phyloP scores from a whole-genome alignment of 306 rosid species.

The Gastrolobium villosum region DNA sequence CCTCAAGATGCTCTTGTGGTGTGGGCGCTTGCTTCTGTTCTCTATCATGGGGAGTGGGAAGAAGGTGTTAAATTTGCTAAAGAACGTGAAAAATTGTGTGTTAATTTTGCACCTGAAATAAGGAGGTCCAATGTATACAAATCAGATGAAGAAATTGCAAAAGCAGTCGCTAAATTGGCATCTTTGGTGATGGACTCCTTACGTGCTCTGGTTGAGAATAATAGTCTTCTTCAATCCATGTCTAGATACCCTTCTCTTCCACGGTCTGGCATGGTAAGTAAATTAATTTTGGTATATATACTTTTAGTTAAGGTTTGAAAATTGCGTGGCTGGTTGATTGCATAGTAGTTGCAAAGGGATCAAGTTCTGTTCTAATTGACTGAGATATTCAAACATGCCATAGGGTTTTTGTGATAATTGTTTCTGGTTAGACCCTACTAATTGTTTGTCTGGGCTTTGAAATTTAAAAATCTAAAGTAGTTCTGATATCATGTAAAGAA shows the following conservation, averaged over 20 bases:
- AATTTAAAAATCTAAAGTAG: conserved; percentile 26
- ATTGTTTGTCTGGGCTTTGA: conserved; percentile 27
- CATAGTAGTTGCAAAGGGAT: conserved; percentile 37
- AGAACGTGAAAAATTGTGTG: conserved; percentile 55
- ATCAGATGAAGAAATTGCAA: conserved; percentile 74
- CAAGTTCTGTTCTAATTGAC: conserved; percentile 40
- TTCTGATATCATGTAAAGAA: conserved; percentile 36
- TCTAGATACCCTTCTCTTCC: conserved; percentile 54
- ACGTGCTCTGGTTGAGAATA: conserved; percentile 48
- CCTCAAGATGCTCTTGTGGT: conserved; percentile 80
- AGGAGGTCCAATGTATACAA: conserved; percentile 50
- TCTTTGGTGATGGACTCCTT: conserved; percentile 60
- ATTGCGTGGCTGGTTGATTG: conserved; percentile 38
- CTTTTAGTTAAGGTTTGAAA: conserved; percentile 37
- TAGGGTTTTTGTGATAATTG: conserved; percentile 34
- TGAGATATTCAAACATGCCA: conserved; percentile 31
- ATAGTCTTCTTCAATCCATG: conserved; percentile 54
- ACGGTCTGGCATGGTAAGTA: conserved; percentile 68
- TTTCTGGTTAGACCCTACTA: conserved; percentile 21
- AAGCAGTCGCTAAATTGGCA: conserved; percentile 73
- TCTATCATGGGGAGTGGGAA: conserved; percentile 83
- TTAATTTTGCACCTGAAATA: conserved; percentile 78
- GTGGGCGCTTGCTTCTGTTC: conserved; percentile 76
- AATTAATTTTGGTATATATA: conserved; percentile 7
- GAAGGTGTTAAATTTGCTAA: conserved; percentile 75